Conservation (phyloP, 306 rosid species). For the Cucurbita argyrosperma region DNA sequence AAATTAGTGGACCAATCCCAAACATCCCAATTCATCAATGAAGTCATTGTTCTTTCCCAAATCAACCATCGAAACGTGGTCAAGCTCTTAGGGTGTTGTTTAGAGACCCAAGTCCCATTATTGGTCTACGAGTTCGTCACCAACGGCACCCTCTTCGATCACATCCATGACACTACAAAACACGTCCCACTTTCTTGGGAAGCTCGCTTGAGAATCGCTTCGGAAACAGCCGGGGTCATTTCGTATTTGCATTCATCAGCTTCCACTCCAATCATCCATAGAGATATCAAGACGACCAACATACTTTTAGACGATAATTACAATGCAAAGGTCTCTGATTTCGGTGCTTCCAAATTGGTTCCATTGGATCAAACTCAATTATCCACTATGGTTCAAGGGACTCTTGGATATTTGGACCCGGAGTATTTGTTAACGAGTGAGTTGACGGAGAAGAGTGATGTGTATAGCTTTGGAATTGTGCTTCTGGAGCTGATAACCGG, state of each 20-base stretch:
- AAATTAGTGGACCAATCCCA: constrained; percentile 15
- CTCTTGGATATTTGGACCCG: constrained; percentile 32
- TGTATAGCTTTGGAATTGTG: constrained; percentile 39
- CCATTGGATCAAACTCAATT: constrained; percentile 20
- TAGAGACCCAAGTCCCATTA: constrained; percentile 26
- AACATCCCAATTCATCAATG: constrained; percentile 25
- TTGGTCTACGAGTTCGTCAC: constrained; percentile 33
- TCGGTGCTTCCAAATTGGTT: constrained; percentile 27
- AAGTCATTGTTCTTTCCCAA: constrained; percentile 26
- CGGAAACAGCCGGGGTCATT: constrained; percentile 25
- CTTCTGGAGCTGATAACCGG: constrained; percentile 35
- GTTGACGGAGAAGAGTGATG: constrained; percentile 32
- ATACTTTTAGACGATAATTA: constrained; percentile 20
- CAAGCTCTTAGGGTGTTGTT: constrained; percentile 34
- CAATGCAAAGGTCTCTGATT: constrained; percentile 29
- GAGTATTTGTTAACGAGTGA: constrained; percentile 21
- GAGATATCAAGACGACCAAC: constrained; percentile 35
- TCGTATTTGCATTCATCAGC: constrained; percentile 27
- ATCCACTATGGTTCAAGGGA: constrained; percentile 31
- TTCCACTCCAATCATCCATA: constrained; percentile 28
- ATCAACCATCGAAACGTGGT: constrained; percentile 35
- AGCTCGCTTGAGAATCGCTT: constrained; percentile 17
- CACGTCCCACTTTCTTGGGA: constrained; percentile 10
- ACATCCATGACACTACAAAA: constrained; percentile 7
- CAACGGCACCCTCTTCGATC: constrained; percentile 20